A percentile compares a stretch with the other conserved stretches of the same genome.
Conservation (phyloP, 2,329 filamentous ascomycete species). For the Epichloe elymi region DNA sequence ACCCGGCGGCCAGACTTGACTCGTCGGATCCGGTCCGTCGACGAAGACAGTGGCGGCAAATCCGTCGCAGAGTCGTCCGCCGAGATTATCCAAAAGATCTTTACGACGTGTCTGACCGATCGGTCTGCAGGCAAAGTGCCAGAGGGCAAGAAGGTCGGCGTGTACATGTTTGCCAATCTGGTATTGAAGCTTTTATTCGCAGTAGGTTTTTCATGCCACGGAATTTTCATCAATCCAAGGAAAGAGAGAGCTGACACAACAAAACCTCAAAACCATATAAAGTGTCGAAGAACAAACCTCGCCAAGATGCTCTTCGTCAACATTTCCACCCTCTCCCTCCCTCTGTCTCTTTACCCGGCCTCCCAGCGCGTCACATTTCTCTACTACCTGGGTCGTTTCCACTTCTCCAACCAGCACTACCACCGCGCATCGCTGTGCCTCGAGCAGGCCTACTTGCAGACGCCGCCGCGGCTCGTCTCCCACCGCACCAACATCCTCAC, state of each 20-base stretch:
- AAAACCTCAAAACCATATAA: constrained; percentile 16
- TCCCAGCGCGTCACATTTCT: constrained; percentile 83
- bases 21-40: constrained; percentile 46
- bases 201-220: constrained; percentile 27
- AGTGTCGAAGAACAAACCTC: constrained; percentile 71
- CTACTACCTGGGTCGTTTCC: constrained; percentile 85
- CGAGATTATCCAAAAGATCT: constrained; percentile 80
- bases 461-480: constrained; percentile 43
- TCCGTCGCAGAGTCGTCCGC: constrained; percentile 77
- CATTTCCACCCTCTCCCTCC: constrained; percentile 71
- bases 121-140: constrained; percentile 56
- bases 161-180: constrained; percentile 86
- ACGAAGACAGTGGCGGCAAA: constrained; percentile 53
- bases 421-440: constrained; percentile 62
- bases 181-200: constrained; percentile 81
- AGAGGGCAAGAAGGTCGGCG: constrained; percentile 73
- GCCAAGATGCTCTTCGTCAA: constrained; percentile 84
- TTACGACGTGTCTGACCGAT: constrained; percentile 80
- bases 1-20: constrained; percentile 71
- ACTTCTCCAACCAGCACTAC: constrained; percentile 76
- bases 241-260: not conserved
- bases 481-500: constrained; percentile 73
- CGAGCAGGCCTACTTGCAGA: constrained; percentile 67
- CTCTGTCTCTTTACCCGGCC: constrained; percentile 68
- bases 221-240: too few relatives aligned